Evolutionary conservation across 2,329 filamentous ascomycete species (phyloP).

Genomic region (Sporothrix humicola): DNA sequence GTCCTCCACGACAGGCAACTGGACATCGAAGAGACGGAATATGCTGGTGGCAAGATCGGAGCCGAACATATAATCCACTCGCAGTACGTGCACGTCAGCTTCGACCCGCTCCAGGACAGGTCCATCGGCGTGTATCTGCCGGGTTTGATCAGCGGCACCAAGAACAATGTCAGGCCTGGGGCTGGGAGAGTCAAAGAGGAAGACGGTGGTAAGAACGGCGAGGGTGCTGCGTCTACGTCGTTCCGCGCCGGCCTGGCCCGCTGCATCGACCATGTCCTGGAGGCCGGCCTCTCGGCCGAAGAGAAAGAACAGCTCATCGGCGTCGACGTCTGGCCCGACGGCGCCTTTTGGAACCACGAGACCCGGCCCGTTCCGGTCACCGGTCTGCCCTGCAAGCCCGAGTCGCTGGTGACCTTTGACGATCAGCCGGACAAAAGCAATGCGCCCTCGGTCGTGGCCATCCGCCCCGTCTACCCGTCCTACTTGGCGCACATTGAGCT

Average conservation of each 20-base stretch:
- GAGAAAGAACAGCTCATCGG: neutral
- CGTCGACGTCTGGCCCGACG: slow-evolving; percentile 24
- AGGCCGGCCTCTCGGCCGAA: neutral
- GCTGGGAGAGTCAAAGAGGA: neutral
- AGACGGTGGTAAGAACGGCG: too few species aligned
- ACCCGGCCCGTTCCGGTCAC: neutral
- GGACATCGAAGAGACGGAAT: neutral
- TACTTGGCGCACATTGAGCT: neutral
- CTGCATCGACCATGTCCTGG: slow-evolving; percentile 13
- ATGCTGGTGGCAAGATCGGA: neutral
- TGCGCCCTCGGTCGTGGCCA: slow-evolving; percentile 1
- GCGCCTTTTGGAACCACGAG: slow-evolving; percentile 6
- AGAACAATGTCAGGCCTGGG: neutral
- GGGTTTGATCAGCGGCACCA: neutral
- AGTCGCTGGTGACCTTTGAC: neutral
- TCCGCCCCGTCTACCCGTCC: neutral
- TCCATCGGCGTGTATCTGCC: neutral
- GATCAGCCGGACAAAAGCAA: neutral
- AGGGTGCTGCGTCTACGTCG: neutral
- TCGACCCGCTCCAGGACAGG: neutral
- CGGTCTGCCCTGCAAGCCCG: neutral
- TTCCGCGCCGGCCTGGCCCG: slow-evolving; percentile 24
- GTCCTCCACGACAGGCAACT: too few species aligned
- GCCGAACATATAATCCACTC: neutral
- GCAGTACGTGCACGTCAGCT: neutral